Percentiles rank a stretch among this genome's conserved stretches.
These are phyloP conservation scores for Prasinococcaceae sp. DNA, from an alignment of 139 green algal genomes.

Conservation along the genomic window DNA sequence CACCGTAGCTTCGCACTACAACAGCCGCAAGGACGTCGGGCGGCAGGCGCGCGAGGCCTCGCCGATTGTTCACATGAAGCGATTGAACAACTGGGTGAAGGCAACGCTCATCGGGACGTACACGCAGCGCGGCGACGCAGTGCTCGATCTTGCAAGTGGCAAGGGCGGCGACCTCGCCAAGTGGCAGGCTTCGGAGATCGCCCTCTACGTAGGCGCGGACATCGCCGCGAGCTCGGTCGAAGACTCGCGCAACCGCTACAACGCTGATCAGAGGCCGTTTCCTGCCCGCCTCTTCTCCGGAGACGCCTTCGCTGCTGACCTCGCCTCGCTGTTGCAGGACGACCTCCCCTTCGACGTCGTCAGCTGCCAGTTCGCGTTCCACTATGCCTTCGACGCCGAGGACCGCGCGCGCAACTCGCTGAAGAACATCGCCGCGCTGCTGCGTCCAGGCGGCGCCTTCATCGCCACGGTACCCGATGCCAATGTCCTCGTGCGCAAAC, in stretches of 20 bases:
- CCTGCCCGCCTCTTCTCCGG: slow-evolving; percentile 7
- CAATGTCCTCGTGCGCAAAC: slow-evolving; percentile 29
- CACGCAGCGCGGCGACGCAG: slow-evolving; percentile 5
- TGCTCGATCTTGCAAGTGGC: slow-evolving; percentile 28
- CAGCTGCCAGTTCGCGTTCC: slow-evolving; percentile 28
- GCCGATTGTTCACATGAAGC: slow-evolving; percentile 26
- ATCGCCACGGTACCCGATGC: slow-evolving; percentile 28
- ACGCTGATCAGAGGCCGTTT: slow-evolving; percentile 14
- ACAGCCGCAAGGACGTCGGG: slow-evolving; percentile 13
- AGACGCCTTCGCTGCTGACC: slow-evolving; percentile 16
- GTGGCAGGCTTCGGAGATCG: slow-evolving; percentile 12
- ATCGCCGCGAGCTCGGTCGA: slow-evolving; percentile 20
- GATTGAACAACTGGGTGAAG: slow-evolving; percentile 35
- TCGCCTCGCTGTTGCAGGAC: too few species aligned
- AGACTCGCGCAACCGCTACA: slow-evolving; percentile 13
- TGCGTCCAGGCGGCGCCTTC: slow-evolving; percentile 24
- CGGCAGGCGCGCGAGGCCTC: slow-evolving; percentile 7
- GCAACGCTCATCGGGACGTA: slow-evolving; percentile 17
- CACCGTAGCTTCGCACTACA: too few species aligned
- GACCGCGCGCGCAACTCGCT: slow-evolving; percentile 14
- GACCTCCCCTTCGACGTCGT: slow-evolving; percentile 19
- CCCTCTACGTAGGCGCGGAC: slow-evolving; percentile 19
- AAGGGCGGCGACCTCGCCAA: slow-evolving; percentile 31
- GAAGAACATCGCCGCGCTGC: slow-evolving; percentile 15
- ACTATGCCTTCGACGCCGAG: slow-evolving; percentile 26